Conservation (phyloP, 2,329 filamentous ascomycete species). For the Alternaria ethzedia region DNA sequence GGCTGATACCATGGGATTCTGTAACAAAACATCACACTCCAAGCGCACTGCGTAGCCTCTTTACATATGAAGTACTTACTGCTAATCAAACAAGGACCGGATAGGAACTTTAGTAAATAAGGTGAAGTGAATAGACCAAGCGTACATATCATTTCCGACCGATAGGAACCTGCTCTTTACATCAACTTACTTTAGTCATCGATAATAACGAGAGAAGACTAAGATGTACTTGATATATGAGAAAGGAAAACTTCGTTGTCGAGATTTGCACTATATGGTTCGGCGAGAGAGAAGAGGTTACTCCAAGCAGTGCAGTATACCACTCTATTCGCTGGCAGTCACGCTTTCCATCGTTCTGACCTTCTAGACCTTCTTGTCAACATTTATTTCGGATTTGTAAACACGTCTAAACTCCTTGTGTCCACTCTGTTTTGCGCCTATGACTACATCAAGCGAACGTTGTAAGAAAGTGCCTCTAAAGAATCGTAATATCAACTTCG, state of each 20-base stretch:
- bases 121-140: neutral
- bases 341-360: neutral
- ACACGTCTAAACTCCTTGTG: neutral
- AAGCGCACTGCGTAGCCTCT: neutral
- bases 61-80: neutral
- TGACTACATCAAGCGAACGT: rapidly evolving
- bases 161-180: neutral
- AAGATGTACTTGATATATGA: neutral
- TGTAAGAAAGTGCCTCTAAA: neutral
- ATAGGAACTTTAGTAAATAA: neutral
- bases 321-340: neutral
- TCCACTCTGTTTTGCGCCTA: neutral
- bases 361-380: neutral
- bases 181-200: neutral
- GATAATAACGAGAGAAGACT: neutral
- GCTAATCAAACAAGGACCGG: neutral
- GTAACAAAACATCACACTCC: neutral
- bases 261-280: neutral
- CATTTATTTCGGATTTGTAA: neutral
- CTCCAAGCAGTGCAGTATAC: neutral
- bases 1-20: neutral
- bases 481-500: neutral
- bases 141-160: neutral
- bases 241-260: neutral
- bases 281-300: neutral